Evolutionary conservation across 108 stramenopile species (phyloP), one percentile per base, ranked within the genome.

Genomic region (Nannochloropsis salina): DNA sequence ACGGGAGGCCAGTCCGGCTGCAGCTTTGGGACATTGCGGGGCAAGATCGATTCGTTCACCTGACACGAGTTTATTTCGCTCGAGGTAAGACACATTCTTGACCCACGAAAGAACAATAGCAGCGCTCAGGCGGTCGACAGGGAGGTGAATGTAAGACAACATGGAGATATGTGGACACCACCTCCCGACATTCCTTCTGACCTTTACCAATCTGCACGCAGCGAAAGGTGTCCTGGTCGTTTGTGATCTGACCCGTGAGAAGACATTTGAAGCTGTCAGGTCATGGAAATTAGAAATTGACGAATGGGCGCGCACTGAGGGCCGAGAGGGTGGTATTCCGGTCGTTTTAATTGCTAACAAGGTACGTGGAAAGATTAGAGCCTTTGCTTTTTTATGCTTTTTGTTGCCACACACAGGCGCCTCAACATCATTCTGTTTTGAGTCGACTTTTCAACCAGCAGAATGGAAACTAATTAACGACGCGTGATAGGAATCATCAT

Each of bases 1-100:
- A 81, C 61, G 84, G 88, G 43, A 44, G 42, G 9, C 31, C 80
- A 6, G 31, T 81, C 2, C 47, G 45, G 51, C 47, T 82, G 9
- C 86, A 86, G 84, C 83, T 90, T 41, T 89, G 89, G 89, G 88
- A 90, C 40, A 89, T 90, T 40, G 89, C 89, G 11, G 89, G 89
- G 12, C 89, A 89, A 44, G 89, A 90, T 44, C 42, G 89, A 18
- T 90, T 90, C 44, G 88, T 86, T 11, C 84, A 88, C 86, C 88
- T 90, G 41, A 90, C 88, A 31, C 41, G 88, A 9, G 89, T 86
- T 40, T 90, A 90, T 18, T 90, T 90, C 42, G 45, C 84, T n/a
- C 80, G 83, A n/a, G 88, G 61, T 74, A 74, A 74, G 61, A n/a
- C 10, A 51, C 12, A 51, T 10, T 51, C 31, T 31, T 31, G 31